phyloP scores from a whole-genome alignment of 331 rosid species.

The Dryas integrifolia region DNA sequence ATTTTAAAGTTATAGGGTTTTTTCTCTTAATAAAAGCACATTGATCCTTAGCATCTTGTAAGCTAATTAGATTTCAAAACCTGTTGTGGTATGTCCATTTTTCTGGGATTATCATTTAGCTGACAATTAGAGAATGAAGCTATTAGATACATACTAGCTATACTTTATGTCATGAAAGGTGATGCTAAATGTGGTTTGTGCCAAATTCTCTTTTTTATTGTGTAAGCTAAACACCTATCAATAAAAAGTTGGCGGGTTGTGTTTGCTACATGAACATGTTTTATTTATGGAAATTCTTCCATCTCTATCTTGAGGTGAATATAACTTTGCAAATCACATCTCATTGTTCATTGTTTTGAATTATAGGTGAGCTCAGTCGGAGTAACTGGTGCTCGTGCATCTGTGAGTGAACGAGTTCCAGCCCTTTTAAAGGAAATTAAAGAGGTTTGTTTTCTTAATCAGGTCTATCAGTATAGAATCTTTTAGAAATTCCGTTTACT shows the following conservation, averaged over 20 bases:
- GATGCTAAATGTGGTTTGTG: background rate
- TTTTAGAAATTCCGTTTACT: background rate
- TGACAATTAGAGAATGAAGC: background rate
- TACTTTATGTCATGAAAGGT: background rate
- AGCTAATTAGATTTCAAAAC: background rate
- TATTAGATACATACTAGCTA: background rate
- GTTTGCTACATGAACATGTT: background rate
- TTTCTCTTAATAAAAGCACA: background rate
- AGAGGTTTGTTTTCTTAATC: constrained; percentile 53
- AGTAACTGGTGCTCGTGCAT: constrained; percentile 85
- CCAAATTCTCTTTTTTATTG: no score
- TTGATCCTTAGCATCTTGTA: background rate
- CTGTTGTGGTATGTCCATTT: background rate
- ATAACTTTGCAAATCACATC: constrained; percentile 8
- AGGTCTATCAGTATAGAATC: constrained; percentile 1
- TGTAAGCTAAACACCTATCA: background rate
- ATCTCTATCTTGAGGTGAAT: constrained; percentile 8
- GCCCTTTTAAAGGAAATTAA: constrained; percentile 67
- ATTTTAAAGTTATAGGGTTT: background rate
- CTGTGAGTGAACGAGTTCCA: constrained; percentile 61
- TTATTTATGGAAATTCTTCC: background rate
- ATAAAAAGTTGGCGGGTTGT: background rate
- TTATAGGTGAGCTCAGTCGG: constrained; percentile 86
- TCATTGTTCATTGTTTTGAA: constrained; percentile 26
- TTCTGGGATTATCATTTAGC: background rate